Percentiles rank a stretch among this genome's conserved stretches.
phyloP scores from a whole-genome alignment of 441 rosid species.

The Erysimum pusillum region DNA sequence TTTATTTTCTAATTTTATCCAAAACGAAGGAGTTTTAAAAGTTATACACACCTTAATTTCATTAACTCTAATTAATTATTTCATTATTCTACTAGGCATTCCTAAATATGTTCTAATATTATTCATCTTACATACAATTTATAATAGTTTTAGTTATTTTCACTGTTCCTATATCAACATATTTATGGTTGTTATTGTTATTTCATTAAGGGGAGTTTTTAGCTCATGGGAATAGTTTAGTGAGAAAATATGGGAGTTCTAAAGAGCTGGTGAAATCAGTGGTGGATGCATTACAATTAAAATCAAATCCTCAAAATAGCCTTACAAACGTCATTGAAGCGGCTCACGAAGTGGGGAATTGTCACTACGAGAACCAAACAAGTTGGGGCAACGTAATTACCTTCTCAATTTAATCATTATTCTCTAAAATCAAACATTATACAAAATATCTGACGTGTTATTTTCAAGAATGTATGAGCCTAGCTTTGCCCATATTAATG shows the following conservation, averaged over 20 bases:
- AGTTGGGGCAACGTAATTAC: conserved; percentile 62
- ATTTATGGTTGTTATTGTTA: background rate
- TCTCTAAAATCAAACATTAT: background rate
- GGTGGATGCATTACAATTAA: conserved; percentile 51
- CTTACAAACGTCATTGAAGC: conserved; percentile 44
- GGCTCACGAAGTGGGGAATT: conserved; percentile 52
- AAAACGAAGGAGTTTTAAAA: no score
- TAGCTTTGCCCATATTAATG: background rate
- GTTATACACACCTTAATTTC: no score
- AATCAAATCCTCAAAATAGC: conserved; percentile 18
- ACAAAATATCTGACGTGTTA: background rate
- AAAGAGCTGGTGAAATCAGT: conserved; percentile 52
- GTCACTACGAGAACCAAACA: conserved; percentile 54
- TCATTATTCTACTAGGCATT: background rate
- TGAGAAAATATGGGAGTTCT: conserved; percentile 54
- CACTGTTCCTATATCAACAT: no score
- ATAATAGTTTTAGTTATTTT: background rate
- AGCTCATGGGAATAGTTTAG: conserved; percentile 19
- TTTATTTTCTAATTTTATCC: no score
- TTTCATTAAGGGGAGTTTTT: conserved; percentile 40
- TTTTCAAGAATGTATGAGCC: background rate
- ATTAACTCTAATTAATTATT: background rate
- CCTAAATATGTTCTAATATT: background rate
- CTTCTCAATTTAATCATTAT: no score
- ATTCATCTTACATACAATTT: background rate